Conservation (phyloP, 2,329 filamentous ascomycete genomes). For the Falciphora oryzae region DNA sequence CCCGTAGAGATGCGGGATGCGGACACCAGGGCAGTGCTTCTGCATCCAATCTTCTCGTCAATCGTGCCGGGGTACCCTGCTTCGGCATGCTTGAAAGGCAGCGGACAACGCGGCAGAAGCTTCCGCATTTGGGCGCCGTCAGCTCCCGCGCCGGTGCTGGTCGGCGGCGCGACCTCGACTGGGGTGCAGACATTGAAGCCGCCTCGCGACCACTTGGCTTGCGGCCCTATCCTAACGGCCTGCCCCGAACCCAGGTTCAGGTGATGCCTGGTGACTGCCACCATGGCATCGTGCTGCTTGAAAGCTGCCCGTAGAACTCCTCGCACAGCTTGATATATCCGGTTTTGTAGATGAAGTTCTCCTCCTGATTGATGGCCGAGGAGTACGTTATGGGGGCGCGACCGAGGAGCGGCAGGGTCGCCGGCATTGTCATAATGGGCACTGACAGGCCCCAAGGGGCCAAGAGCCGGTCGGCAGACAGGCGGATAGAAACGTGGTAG, state of each 20-base stretch:
- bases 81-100: conserved; percentile 29
- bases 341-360: conserved; percentile 9
- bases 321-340: conserved; percentile 2
- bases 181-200: conserved; percentile 32
- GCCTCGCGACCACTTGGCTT: conserved; percentile 25
- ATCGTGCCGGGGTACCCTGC: conserved; percentile 26
- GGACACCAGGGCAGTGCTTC: conserved; percentile 29
- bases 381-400: too few species aligned
- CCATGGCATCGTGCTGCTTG: background rate
- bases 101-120: conserved; percentile 22
- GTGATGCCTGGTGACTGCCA: conserved; percentile 7
- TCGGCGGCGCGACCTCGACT: conserved; percentile 15
- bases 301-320: conserved; percentile 5
- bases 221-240: conserved; percentile 7
- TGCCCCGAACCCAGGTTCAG: conserved; percentile 6
- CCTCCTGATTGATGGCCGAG: too few species aligned
- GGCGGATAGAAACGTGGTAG: too few species aligned
- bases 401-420: too few species aligned
- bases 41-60: conserved; percentile 35
- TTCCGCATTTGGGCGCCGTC: conserved; percentile 19
- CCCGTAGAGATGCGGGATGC: conserved; percentile 24
- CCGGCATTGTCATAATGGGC: too few species aligned
- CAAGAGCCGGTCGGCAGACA: too few species aligned
- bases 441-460: too few species aligned
- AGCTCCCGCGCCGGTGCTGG: conserved; percentile 24